These are phyloP conservation scores for Xylaria digitata DNA, from an alignment of 2,329 filamentous ascomycete species.

Conservation along the genomic window DNA sequence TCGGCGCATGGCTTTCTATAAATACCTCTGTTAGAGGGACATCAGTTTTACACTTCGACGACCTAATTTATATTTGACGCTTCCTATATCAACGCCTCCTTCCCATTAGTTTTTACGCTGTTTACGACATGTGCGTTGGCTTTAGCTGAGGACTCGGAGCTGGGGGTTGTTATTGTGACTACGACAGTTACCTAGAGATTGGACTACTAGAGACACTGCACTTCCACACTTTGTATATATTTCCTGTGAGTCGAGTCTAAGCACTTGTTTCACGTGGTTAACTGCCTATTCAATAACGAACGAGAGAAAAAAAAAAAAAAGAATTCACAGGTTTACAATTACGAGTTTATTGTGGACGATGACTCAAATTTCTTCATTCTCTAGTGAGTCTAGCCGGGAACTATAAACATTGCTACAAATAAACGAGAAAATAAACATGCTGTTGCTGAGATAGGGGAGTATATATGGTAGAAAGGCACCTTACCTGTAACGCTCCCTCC, in stretches of 20 bases:
- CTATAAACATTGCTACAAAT: too few species aligned
- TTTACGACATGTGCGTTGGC: not conserved
- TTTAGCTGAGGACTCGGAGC: not conserved
- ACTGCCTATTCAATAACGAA: too few species aligned
- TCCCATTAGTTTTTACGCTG: not conserved
- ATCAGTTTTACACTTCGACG: too few species aligned
- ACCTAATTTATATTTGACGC: not conserved
- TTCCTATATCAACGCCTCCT: not conserved
- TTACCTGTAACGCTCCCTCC: too few species aligned
- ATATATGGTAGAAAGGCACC: too few species aligned
- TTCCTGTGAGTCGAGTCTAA: not conserved
- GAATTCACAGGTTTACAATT: too few species aligned
- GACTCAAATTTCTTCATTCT: too few species aligned
- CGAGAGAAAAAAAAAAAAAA: too few species aligned
- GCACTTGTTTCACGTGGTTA: not conserved
- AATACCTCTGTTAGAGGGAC: not conserved
- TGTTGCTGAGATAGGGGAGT: too few species aligned
- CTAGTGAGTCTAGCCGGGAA: too few species aligned
- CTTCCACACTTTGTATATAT: not conserved
- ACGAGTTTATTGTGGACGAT: too few species aligned
- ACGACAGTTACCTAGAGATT: not conserved
- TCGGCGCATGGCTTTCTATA: not conserved
- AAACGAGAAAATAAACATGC: too few species aligned
- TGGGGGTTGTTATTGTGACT: not conserved
- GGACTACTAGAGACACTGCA: not conserved